Evolutionary conservation across 2,329 filamentous ascomycete species (phyloP), one percentile per base, ranked within the genome.

Genomic region (Madurella mycetomatis): DNA sequence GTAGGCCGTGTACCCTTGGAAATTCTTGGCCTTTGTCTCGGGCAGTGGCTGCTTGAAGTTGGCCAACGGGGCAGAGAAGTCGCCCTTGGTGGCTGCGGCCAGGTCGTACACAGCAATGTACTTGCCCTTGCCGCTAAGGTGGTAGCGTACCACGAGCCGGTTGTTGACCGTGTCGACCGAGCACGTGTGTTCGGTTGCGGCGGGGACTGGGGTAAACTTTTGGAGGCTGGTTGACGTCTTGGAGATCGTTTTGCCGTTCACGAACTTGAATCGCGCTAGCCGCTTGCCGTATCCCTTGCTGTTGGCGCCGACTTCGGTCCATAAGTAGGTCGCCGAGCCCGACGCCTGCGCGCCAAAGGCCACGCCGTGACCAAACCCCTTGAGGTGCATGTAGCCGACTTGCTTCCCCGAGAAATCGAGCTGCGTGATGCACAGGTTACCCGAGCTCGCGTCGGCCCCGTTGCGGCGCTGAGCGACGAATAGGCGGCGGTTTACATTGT

Each of bases 381-480:
- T 46, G 2, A 56, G 49, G 49, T 56, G 18, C 49, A 56, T 56
- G 41, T 56, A 47, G 31, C 49, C 46, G 34, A 56, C 19, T 1
- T 47, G 15, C 19, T 53, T 57, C 40, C 55, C 55, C 16, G 31
- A 41, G 47, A 57, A 54, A 51, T 57, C 55, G 47, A 57, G 51
- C 47, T 57, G 51, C 9, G 51, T 54, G 51, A 57, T 57, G 55
- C 40, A 43, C 15, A 57, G 49, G 42, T 57, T 19, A 25, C 55
- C 52, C 7, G 49, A 51, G 9, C 32, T 34, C 3, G 30, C 17
- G 19, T 3, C 11, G 45, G 55, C 52, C 45, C 52, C 48, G 48
- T 54, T 54, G 44, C 32, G 51, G 40, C 52, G 55, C 16, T 57
- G 55, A 19, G 55, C 30, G 48, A 57, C 52, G 34, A 57, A 57